Conservation (phyloP, 805 yeast genomes). For the Jamesozyma jinghongensis region DNA sequence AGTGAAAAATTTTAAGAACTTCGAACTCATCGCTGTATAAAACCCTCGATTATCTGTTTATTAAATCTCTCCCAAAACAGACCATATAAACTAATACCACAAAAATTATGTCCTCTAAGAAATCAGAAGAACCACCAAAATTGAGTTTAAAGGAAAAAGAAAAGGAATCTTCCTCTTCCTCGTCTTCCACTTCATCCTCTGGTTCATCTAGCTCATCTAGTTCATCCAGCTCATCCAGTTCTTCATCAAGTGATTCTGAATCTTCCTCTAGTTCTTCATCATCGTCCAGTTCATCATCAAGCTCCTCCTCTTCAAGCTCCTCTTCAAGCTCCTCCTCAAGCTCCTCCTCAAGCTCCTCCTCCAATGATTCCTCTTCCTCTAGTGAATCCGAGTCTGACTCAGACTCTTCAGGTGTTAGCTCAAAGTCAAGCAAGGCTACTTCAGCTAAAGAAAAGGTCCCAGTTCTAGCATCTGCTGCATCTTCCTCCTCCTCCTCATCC, state of each 20-base stretch:
- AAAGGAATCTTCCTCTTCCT: constrained; percentile 7
- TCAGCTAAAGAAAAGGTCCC: neutral
- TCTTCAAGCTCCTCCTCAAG: constrained; percentile 6
- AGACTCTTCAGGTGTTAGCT: constrained; percentile 9
- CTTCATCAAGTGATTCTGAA: constrained; percentile 1
- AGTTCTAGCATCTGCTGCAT: constrained; percentile 1
- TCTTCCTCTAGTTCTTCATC: constrained; percentile 11
- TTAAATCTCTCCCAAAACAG: neutral
- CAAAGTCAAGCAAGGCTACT: constrained; percentile 7
- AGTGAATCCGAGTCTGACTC: constrained; percentile 9
- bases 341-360: constrained; percentile 9
- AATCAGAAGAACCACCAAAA: constrained; percentile 20
- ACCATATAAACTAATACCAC: neutral
- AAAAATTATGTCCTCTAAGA: neutral
- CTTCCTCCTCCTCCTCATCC: constrained; percentile 7
- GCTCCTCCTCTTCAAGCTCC: constrained; percentile 8
- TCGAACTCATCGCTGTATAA: neutral
- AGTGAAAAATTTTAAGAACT: no score
- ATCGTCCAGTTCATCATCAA: constrained; percentile 8
- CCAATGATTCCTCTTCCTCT: constrained; percentile 11
- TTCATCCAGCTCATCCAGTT: constrained; percentile 1
- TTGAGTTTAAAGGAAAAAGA: constrained; percentile 21
- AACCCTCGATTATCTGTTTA: neutral
- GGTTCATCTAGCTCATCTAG: no score
- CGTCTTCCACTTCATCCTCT: constrained; percentile 6